Base-by-base conservation (phyloP, 352 stramenopile species). In the Blastocystis sp. region DNA sequence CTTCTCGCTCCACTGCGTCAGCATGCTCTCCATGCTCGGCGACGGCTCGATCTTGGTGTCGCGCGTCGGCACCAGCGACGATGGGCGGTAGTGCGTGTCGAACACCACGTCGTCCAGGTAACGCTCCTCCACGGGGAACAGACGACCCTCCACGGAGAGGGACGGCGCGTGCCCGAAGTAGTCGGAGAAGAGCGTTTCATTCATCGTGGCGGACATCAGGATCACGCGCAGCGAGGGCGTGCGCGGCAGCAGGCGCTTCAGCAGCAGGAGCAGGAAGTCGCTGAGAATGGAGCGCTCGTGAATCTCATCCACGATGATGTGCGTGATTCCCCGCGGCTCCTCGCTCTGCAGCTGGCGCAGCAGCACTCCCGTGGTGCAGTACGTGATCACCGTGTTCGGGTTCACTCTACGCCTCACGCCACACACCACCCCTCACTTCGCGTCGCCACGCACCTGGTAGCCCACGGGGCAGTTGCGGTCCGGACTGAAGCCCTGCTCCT, bases 301-400 rank as follows among this genome's bases (percentile, higher is more conserved):
- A 37, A 98, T 96, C 91, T 99, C 96, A 91, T 99, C 97, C 21
- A 99, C 94, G 67, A 99, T 95, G 71, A 99, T 94, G 91, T 98
- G 96, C 33, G 95, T 98, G 59, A 99, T 92, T 66, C 94, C 93
- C 39, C 95, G 91, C 3, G 93, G 94, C 3, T 90, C 91, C 16
- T 95, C 93, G 1, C 94, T 92, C 67, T 98, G 95, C 3, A 98
- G 92, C 74, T 94, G 94, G 16, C 96, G 94, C 10, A 98, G 91
- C 45, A 98, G 90, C 29, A 98, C 95, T 45, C 96, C 96, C 29
- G 95, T 98, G 33, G 96, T 98, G 90, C 95, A 98, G 85, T 98
- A 98, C 13, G 97, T 91, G 35, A 85, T 62, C n/a, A 69, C 50
- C 2, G 74, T 85, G 37, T 41, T 51, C 31, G 4, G 10, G 45